These are phyloP conservation scores for Carex myosuroides DNA, from an alignment of 176 grass and related monocot genomes.

Conservation along the genomic window DNA sequence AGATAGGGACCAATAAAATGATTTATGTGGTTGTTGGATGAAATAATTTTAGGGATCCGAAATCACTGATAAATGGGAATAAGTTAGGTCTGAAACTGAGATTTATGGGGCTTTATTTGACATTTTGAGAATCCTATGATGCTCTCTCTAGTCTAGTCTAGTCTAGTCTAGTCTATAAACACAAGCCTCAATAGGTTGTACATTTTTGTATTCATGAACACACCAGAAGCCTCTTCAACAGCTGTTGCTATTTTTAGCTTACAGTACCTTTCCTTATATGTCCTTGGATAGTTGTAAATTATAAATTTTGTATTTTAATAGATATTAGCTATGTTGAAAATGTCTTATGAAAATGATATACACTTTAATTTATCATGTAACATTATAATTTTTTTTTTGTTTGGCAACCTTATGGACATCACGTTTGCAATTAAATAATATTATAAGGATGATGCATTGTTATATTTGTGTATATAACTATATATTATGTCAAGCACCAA, in stretches of 20 bases:
- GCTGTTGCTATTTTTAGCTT: slow-evolving; percentile 3
- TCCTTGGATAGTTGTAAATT: neutral
- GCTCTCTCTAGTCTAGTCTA: neutral
- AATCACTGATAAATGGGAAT: slow-evolving; percentile 9
- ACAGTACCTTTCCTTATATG: neutral
- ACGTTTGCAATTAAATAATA: neutral
- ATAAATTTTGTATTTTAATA: neutral
- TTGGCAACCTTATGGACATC: neutral
- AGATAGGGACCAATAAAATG: neutral
- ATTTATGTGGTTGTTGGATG: slow-evolving; percentile 12
- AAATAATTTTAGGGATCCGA: slow-evolving; percentile 8
- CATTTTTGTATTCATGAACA: neutral
- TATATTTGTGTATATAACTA: neutral
- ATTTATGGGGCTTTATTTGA: neutral
- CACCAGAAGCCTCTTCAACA: neutral
- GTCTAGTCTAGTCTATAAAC: neutral
- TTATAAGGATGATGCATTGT: neutral
- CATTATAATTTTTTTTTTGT: neutral
- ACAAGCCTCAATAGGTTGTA: neutral
- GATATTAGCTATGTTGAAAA: neutral
- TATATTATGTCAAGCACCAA: neutral
- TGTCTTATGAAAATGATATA: neutral
- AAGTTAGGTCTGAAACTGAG: neutral
- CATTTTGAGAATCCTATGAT: slow-evolving; percentile 19
- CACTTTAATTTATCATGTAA: neutral